phyloP scores from a whole-genome alignment of 2,329 filamentous ascomycete genomes.

The Colletotrichum sp. region DNA sequence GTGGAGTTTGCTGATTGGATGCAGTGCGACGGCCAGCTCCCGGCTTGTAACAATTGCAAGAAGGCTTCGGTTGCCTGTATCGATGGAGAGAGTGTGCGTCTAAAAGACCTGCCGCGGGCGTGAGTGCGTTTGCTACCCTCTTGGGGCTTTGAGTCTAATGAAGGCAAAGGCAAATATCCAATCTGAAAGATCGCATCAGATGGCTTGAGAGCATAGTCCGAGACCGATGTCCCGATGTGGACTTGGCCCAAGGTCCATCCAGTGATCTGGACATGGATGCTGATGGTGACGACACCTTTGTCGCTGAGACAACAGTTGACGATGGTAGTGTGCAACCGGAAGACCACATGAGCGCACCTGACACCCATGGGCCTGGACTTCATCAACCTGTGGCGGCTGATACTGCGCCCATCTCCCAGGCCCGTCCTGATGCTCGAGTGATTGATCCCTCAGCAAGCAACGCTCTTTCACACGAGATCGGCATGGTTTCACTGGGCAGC shows the following conservation, averaged over 20 bases:
- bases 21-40: constrained; percentile 50
- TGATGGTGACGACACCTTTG: background rate
- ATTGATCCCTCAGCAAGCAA: constrained; percentile 24
- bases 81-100: constrained; percentile 46
- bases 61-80: constrained; percentile 46
- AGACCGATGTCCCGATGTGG: constrained; percentile 45
- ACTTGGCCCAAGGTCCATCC: constrained; percentile 32
- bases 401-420: constrained; percentile 13
- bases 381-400: background rate
- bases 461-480: constrained; percentile 53
- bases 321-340: constrained; percentile 18
- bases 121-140: constrained; percentile 23
- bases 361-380: background rate
- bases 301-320: constrained; percentile 18
- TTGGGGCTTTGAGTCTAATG: background rate
- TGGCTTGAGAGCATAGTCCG: constrained; percentile 53
- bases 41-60: constrained; percentile 46
- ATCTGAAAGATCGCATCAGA: constrained; percentile 43
- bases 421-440: constrained; percentile 9
- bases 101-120: constrained; percentile 46
- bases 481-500: constrained; percentile 53
- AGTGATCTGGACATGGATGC: background rate
- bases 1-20: background rate
- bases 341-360: background rate
- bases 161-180: constrained; percentile 27